Evolutionary conservation across 768 basidiomycete species (phyloP), one percentile per base, ranked within the genome.

Genomic region (Sarcomyxa edulis): DNA sequence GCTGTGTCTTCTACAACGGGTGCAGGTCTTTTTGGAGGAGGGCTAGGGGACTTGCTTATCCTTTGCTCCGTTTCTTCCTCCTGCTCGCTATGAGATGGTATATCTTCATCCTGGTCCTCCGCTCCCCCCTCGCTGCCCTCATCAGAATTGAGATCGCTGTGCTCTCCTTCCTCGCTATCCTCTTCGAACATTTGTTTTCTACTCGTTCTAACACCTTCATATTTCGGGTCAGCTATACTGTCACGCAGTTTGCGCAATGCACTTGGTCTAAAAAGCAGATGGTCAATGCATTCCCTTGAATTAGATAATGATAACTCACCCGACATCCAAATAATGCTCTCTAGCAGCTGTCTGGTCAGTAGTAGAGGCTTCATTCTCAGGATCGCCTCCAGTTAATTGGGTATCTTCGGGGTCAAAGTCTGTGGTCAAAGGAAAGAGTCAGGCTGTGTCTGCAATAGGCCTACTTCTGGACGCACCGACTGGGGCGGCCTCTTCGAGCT

Each of bases 261-360:
- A 43, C 89, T 92, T 7, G 78, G 78, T 3, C 87, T 91, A 44
- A 24, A 39, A 24, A 40, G 33, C 44, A 22, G 24, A 32, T 16
- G 19, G 27, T 21, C 19, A 7, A 19, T 32, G 19, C 23, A n/a
- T n/a, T n/a, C n/a, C n/a, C n/a, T n/a, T n/a, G 20, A 9, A 43
- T 33, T 39, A 31, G 26, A 21, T 19, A 16, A 11, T 7, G 11
- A 14, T 5, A 20, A 32, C 76, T 44, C 56, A 91, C 87, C 87
- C 88, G 26, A 94, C 87, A 49, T 86, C 79, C 29, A 90, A 53
- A 58, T 95, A 96, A 60, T 95, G 92, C 48, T 82, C 81, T 49
- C 83, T 69, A 0, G 65, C 51, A 8, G 61, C 66, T 26, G 50
- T 56, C 25, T 58, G 45, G 29, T 71, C 56, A 23, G 38, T 54